Evolutionary conservation across 225 moss, liverwort and hornwort species (phyloP), one percentile per base, ranked within the genome.

Genomic region (Neckera pumila): DNA sequence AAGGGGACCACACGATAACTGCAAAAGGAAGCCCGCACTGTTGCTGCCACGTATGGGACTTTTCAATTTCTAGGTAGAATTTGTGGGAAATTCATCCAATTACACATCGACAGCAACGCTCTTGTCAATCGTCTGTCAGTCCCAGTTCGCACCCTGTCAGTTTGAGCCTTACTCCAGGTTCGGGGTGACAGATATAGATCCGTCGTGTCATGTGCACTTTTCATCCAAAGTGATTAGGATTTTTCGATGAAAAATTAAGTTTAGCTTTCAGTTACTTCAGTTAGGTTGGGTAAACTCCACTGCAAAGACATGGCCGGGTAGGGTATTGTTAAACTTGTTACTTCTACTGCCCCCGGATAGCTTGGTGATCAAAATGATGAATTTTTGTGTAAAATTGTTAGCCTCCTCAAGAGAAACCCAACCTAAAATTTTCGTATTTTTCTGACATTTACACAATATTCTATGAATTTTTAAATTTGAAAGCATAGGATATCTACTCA

Each of bases 371-470:
- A 28, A 43, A 27, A 42, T 0, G 0, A 71, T 5, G 9, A 42
- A 16, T 9, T 27, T 42, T 9, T 1, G 1, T 27, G 27, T 16
- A 43, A 28, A 27, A 72, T 72, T 42, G 42, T 15, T 42, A 9
- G 3, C 16, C 16, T 27, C 15, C 0, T 6, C 2, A 1, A 43
- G 10, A 25, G 3, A 17, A 43, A 10, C 5, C 7, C 40, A 38
- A 40, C 17, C 30, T 45, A 11, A 9, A 3, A 28, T 7, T 72
- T 72, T 45, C 0, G 3, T 13, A 38, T 67, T 7, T 69, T 38
- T n/a, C 0, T n/a, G 0, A 12, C 2, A 38, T 0, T 40, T 0
- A 40, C 25, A 40, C 2, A 13, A 38, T 69, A 69, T 8, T 69
- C 2, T 45, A 30, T 11, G 2, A 17, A 30, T 45, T 45, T 73